A percentile compares a stretch with the other conserved stretches of the same genome.
Evolutionary conservation across 1,284 basidiomycete genomes (phyloP).

Genomic region (Puccinia hordei): DNA sequence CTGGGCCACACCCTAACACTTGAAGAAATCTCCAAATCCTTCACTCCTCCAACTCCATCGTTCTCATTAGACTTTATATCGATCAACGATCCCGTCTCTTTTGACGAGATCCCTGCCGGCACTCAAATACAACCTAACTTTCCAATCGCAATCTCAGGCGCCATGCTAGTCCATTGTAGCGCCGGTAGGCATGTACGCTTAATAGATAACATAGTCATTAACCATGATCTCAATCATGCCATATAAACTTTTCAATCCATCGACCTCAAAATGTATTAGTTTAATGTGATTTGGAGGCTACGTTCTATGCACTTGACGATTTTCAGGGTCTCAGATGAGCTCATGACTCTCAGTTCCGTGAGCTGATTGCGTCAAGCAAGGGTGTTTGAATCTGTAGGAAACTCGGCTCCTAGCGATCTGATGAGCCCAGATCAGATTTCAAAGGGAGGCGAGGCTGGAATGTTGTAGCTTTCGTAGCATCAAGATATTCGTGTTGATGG

Average conservation of each 20-base stretch:
- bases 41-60: neutral
- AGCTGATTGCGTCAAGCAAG: too few species aligned
- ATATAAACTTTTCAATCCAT: neutral
- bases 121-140: neutral
- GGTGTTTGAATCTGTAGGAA: too few species aligned
- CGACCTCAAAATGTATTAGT: too few species aligned
- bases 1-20: neutral
- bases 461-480: too few species aligned
- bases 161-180: conserved; percentile 33
- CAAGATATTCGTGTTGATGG: too few species aligned
- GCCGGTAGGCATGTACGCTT: conserved; percentile 14
- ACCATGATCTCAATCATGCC: conserved; percentile 35
- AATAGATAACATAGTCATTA: conserved; percentile 39
- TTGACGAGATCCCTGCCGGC: conserved; percentile 14
- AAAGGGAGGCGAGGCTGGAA: too few species aligned
- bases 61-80: conserved; percentile 38
- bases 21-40: conserved; percentile 1
- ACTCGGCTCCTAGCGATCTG: too few species aligned
- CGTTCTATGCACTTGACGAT: too few species aligned
- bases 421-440: too few species aligned
- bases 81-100: conserved; percentile 30
- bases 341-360: too few species aligned
- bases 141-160: conserved; percentile 40
- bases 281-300: too few species aligned
- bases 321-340: too few species aligned